Percentiles rank a stretch among this genome's conserved stretches.
phyloP scores from a whole-genome alignment of 2,329 filamentous ascomycete species.

The Sporothrix brunneoviolacea region DNA sequence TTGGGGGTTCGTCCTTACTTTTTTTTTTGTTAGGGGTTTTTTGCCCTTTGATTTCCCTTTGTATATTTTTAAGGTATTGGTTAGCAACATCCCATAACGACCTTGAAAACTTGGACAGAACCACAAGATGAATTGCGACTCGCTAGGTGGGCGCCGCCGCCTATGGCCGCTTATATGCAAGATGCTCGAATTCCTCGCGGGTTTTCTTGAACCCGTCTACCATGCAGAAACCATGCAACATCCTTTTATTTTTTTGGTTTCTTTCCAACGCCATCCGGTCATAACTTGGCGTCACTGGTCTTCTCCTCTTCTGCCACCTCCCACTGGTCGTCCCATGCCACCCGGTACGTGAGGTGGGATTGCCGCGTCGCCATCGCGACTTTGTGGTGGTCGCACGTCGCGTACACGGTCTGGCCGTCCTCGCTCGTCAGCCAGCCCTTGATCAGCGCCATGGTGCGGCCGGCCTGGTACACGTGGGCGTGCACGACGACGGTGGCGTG shows the following conservation, averaged over 20 bases:
- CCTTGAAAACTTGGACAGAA: too few species aligned
- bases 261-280: too few species aligned
- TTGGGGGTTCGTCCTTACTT: neutral
- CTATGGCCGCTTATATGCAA: too few species aligned
- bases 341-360: slow-evolving; percentile 31
- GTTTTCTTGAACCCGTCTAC: too few species aligned
- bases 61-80: too few species aligned
- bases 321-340: slow-evolving; percentile 39
- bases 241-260: too few species aligned
- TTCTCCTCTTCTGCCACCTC: slow-evolving; percentile 19
- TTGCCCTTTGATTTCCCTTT: neutral
- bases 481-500: slow-evolving; percentile 35
- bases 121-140: too few species aligned
- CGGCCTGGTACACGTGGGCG: slow-evolving; percentile 37
- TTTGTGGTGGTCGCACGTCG: slow-evolving; percentile 47
- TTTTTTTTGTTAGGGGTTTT: neutral
- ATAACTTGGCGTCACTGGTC: too few species aligned
- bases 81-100: too few species aligned
- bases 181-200: too few species aligned
- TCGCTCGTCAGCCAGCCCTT: slow-evolving; percentile 41
- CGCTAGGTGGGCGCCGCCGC: too few species aligned
- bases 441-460: slow-evolving; percentile 46
- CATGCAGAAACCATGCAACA: too few species aligned
- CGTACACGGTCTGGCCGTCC: slow-evolving; percentile 41
- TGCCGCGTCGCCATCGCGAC: slow-evolving; percentile 35